Conservation (phyloP, 345 rosid genomes). For the Isatis tinctoria region DNA sequence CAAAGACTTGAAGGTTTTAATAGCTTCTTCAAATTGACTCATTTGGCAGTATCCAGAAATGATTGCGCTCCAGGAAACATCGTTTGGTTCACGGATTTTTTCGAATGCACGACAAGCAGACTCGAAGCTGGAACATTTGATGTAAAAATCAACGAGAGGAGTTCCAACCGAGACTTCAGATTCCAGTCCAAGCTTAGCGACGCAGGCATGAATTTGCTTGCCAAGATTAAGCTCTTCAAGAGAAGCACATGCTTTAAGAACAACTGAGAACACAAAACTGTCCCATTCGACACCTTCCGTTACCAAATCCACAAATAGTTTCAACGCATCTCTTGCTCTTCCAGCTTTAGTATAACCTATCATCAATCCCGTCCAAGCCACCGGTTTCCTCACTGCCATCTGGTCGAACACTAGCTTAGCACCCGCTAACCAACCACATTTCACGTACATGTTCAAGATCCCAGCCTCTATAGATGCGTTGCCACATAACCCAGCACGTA, state of each 20-base stretch:
- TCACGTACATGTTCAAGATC: constrained; percentile 57
- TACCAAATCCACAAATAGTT: constrained; percentile 44
- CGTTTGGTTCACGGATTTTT: constrained; percentile 59
- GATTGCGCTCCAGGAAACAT: constrained; percentile 67
- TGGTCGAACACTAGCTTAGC: constrained; percentile 50
- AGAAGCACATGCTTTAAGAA: constrained; percentile 64
- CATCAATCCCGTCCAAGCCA: constrained; percentile 65
- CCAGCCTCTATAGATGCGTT: constrained; percentile 38
- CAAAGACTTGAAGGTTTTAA: constrained; percentile 47
- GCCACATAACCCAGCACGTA: constrained; percentile 42
- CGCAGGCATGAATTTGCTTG: constrained; percentile 55
- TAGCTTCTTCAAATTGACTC: constrained; percentile 50
- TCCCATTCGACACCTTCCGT: constrained; percentile 55
- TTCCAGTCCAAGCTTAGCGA: constrained; percentile 61
- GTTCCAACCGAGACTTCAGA: constrained; percentile 70
- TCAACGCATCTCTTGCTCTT: constrained; percentile 42
- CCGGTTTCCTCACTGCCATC: constrained; percentile 49
- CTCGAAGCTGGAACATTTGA: constrained; percentile 50
- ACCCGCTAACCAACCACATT: constrained; percentile 57
- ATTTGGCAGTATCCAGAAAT: constrained; percentile 59
- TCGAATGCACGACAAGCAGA: constrained; percentile 53
- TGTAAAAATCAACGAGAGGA: constrained; percentile 65
- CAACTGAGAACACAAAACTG: constrained; percentile 55
- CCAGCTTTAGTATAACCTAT: constrained; percentile 53
- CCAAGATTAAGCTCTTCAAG: constrained; percentile 49